Percentiles rank a stretch among this genome's conserved stretches.
Conservation (phyloP, 257 asterid species). For the Apocynum venetum region DNA sequence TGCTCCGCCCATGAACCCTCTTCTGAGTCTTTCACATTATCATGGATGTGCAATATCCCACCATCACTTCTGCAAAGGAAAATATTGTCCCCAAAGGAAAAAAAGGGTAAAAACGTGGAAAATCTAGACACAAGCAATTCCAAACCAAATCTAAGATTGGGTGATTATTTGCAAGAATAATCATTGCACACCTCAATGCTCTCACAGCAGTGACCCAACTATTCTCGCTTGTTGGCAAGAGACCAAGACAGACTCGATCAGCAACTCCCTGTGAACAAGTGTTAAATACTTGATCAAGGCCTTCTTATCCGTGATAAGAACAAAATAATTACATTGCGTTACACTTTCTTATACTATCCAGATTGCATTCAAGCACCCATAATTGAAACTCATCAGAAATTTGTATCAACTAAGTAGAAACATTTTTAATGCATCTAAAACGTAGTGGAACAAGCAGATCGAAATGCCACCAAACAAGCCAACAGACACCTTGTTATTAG, state of each 20-base stretch:
- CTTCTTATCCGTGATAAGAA: neutral
- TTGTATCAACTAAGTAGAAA: neutral
- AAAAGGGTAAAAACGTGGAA: neutral
- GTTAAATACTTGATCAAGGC: neutral
- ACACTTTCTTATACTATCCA: neutral
- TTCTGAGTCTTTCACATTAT: constrained; percentile 81
- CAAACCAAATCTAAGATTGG: neutral
- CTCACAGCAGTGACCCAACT: constrained; percentile 90
- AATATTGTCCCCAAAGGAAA: too few relatives aligned
- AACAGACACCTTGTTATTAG: neutral
- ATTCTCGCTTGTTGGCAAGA: constrained; percentile 84
- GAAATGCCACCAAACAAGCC: neutral
- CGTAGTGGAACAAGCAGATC: neutral
- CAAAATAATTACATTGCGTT: too few relatives aligned
- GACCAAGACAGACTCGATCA: constrained; percentile 90
- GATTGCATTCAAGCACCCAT: neutral
- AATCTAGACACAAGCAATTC: neutral
- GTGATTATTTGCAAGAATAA: neutral
- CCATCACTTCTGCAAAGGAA: constrained; percentile 59
- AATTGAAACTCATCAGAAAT: neutral
- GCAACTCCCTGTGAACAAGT: constrained; percentile 75
- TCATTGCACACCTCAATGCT: constrained; percentile 58
- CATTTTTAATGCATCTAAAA: too few relatives aligned
- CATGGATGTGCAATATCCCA: constrained; percentile 77
- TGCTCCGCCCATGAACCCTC: constrained; percentile 57